Evolutionary conservation across 208 protist genomes (phyloP).

Genomic region (Tritrichomonas musculus): DNA sequence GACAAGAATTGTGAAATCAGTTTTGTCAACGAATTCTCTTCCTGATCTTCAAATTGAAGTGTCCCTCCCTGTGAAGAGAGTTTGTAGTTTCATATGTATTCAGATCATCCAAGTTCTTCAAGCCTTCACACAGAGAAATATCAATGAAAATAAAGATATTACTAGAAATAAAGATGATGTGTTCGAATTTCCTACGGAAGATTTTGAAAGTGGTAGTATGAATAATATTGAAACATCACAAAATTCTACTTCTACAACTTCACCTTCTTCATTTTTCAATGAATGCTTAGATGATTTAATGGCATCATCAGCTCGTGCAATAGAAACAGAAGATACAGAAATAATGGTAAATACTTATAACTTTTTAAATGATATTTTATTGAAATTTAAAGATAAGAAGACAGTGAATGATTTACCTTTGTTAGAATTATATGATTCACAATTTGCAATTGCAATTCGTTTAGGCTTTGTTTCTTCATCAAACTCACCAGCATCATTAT

Average conservation of each 20-base stretch:
- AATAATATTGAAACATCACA: too few species aligned
- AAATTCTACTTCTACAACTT: too few species aligned
- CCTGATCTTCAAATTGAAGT: background rate
- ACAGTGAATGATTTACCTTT: background rate
- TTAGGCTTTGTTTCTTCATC: background rate
- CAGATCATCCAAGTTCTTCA: background rate
- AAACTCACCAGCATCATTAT: too few species aligned
- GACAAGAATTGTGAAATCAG: background rate
- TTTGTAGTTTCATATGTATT: background rate
- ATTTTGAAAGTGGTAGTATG: too few species aligned
- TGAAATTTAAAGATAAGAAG: background rate
- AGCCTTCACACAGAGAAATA: too few species aligned
- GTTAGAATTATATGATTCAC: background rate
- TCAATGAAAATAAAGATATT: too few species aligned
- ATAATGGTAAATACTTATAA: background rate
- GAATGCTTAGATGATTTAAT: slow-evolving; percentile 24
- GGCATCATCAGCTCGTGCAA: background rate
- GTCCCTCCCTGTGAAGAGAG: background rate
- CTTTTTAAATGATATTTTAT: background rate
- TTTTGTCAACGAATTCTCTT: background rate
- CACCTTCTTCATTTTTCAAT: background rate
- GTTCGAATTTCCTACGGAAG: too few species aligned
- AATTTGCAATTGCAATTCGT: background rate
- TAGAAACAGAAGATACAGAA: background rate
- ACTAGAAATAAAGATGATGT: too few species aligned